These are phyloP conservation scores for Pseudotsuga menziesii DNA, from an alignment of 75 land plant genomes.

Conservation along the genomic window DNA sequence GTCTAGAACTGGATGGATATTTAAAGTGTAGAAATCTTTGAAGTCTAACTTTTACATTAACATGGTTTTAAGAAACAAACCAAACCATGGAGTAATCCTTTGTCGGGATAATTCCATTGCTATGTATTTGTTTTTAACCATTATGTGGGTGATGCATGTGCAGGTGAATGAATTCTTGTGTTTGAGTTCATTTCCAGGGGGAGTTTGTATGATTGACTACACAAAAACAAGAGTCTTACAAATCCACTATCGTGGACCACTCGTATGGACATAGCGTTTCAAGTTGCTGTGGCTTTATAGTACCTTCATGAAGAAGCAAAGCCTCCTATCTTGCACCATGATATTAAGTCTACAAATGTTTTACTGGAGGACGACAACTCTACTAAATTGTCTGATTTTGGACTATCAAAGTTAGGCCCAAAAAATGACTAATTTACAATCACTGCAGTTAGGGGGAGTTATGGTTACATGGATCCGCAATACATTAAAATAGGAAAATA, in stretches of 20 bases:
- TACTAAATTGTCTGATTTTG: slow-evolving; percentile 56
- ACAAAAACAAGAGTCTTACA: slow-evolving; percentile 14
- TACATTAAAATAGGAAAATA: slow-evolving; percentile 15
- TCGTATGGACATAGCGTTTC: slow-evolving; percentile 28
- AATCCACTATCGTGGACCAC: slow-evolving; percentile 18
- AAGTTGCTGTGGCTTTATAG: slow-evolving; percentile 23
- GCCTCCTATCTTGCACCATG: slow-evolving; percentile 29
- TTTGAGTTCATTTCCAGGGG: slow-evolving; percentile 32
- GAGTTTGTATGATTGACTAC: slow-evolving; percentile 24
- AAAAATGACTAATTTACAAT: not conserved
- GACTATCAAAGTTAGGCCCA: slow-evolving; percentile 40
- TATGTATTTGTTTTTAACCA: no score
- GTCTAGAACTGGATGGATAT: no score
- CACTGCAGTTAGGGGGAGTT: slow-evolving; percentile 14
- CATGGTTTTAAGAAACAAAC: no score
- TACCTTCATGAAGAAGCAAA: slow-evolving; percentile 26
- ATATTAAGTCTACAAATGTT: slow-evolving; percentile 37
- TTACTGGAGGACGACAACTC: slow-evolving; percentile 23
- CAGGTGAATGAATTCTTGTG: slow-evolving; percentile 34
- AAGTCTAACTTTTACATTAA: no score
- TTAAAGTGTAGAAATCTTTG: no score
- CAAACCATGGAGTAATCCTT: no score
- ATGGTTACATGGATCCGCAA: slow-evolving; percentile 21
- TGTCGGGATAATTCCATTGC: no score
- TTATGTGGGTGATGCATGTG: no score